Evolutionary conservation across 169 alveolate species (phyloP), one percentile per base, ranked within the genome.

Genomic region (Plasmodium yoelii): DNA sequence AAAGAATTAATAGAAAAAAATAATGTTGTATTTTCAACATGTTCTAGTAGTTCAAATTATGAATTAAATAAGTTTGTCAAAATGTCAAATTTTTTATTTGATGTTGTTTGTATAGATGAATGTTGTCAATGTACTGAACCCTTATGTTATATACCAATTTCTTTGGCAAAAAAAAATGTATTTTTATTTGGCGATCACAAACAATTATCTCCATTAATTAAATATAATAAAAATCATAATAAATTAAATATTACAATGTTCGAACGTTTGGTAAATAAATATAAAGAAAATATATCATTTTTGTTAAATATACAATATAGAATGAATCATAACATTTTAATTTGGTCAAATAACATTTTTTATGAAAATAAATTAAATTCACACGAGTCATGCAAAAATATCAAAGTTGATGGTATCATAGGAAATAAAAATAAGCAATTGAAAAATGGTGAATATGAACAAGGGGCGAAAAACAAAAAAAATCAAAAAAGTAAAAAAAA

Each of bases 61-160:
- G 87, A 87, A 51, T 53, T 87, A 63, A 72, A 87, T 64, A 87
- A 87, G 53, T 87, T 44, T 57, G 74, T 87, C 8, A 87, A 87
- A 87, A 42, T 10, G 42, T 47, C 84, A 18, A 87, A 87, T 51
- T 87, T 87, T 15, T 34, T 80, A 4, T 80, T 80, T 18, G 92
- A 87, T 73, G 88, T 53, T 13, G 88, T 87, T 1, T 73, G 75
- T 73, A 72, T 87, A 24, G 92, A 87, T 73, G 92, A 87, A 74
- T 71, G 87, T 47, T 74, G 92, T 75, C 88, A 87, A 51, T 87
- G 90, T 44, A 68, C 86, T n/a, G 92, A 87, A 22, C 86, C 88
- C 1, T 46, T 67, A 22, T 87, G 92, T 60, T 87, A 72, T 61
- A 71, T 87, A 26, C 90, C 90, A 47, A 51, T 87, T 12, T 59